phyloP scores from a whole-genome alignment of 192 early-diverging fungal species.

The Backusella tarrabulga region DNA sequence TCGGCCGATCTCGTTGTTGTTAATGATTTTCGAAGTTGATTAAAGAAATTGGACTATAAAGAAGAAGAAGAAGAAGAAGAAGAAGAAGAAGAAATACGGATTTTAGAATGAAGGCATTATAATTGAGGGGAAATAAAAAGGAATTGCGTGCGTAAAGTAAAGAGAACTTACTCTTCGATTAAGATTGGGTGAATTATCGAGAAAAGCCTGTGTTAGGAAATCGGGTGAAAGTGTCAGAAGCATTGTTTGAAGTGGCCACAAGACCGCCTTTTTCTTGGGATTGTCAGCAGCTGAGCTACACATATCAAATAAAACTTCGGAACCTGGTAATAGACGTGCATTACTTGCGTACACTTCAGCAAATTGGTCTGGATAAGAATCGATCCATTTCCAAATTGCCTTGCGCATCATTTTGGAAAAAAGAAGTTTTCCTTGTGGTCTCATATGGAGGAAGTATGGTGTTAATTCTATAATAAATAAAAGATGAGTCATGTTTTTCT shows the following conservation, averaged over 20 bases:
- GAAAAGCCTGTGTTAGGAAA: conserved; percentile 60
- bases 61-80: background rate
- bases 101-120: background rate
- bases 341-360: conserved; percentile 62
- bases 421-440: conserved; percentile 63
- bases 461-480: conserved; percentile 39
- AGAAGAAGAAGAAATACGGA: too few relatives aligned
- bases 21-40: conserved; percentile 49
- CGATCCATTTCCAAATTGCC: conserved; percentile 91
- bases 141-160: too few relatives aligned
- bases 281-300: conserved; percentile 54
- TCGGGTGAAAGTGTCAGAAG: conserved; percentile 85
- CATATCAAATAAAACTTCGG: conserved; percentile 75
- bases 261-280: conserved; percentile 60
- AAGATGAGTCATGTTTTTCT: background rate
- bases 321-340: conserved; percentile 51
- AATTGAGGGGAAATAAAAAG: too few relatives aligned
- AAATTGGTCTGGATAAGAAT: conserved; percentile 78
- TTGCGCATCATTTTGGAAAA: conserved; percentile 75
- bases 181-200: conserved; percentile 25
- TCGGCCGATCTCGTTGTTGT: conserved; percentile 52
- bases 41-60: conserved; percentile 49
- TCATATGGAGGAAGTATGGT: conserved; percentile 52
- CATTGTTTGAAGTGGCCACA: conserved; percentile 87
- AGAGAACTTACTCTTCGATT: conserved; percentile 46